A percentile compares a stretch with the other conserved stretches of the same genome.
phyloP scores from a whole-genome alignment of 164 flowering plant species.

The Sextonia rubra region DNA sequence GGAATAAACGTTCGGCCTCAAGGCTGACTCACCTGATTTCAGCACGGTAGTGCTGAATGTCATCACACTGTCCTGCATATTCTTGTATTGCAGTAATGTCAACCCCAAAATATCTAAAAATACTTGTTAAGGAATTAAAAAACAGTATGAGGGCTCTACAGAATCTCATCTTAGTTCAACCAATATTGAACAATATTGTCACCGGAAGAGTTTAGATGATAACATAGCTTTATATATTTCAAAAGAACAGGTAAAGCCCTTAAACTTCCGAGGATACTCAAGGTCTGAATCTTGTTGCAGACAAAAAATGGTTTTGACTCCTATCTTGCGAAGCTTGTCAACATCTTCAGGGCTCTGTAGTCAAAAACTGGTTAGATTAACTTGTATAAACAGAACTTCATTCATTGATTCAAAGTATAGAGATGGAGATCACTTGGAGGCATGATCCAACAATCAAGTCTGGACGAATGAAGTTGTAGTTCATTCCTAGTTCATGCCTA shows the following conservation, averaged over 20 bases:
- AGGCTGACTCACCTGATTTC: slow-evolving; percentile 64
- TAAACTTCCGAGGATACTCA: slow-evolving; percentile 62
- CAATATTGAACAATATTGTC: background rate
- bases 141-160: background rate
- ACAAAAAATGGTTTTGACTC: slow-evolving; percentile 92
- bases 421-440: slow-evolving; percentile 59
- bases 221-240: background rate
- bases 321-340: slow-evolving; percentile 81
- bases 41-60: slow-evolving; percentile 84
- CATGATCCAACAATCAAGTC: slow-evolving; percentile 98
- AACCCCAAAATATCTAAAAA: slow-evolving; percentile 74
- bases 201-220: background rate
- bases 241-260: background rate
- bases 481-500: slow-evolving; percentile 96
- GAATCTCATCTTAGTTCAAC: background rate
- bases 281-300: slow-evolving; percentile 91
- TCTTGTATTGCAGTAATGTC: slow-evolving; percentile 72
- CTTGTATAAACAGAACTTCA: background rate
- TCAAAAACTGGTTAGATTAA: slow-evolving; percentile 1
- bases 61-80: slow-evolving; percentile 57
- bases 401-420: background rate
- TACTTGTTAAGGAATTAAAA: slow-evolving; percentile 33
- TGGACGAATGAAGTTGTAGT: slow-evolving; percentile 84
- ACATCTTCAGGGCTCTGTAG: slow-evolving; percentile 83
- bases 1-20: background rate